Base-by-base conservation (phyloP, 2,329 filamentous ascomycete genomes). In the Periconia sp. region DNA sequence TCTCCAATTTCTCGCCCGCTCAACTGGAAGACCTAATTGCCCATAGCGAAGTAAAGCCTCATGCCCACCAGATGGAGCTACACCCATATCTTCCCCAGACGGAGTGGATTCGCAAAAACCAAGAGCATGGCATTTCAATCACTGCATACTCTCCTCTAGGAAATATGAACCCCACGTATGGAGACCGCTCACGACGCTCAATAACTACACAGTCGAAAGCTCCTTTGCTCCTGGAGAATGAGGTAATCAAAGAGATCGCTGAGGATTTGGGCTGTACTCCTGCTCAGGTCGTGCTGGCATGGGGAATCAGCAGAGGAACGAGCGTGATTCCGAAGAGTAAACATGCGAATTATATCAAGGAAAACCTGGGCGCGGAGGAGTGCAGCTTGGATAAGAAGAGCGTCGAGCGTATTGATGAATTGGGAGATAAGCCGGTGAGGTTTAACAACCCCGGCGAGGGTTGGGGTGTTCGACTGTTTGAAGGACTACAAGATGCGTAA, bases 281-380 rank as follows among this genome's bases (percentile, higher is more conserved):
- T 11, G 87, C 89, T 14, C 90, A 95, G 81, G 81, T 95, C 35
- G 81, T 96, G 56, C 82, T 96, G 63, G 82, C 90, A 68, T 96
- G 91, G 91, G 85, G 90, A 40, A 94, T 90, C 10, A 90, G 94
- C 82, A 43, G 54, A 19, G 58, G 56, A 3, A 46, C 47, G 31
- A 54, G 50, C 40, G 58, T 60, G 1, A 61, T 61, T 35, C 59
- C 59, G 10, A 61, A 61, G 47, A 58, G 51, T 19, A 72, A 72
- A 3, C 76, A 79, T 53, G 70, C 73, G 47, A 58, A 69, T 41
- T 63, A 76, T 35, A 77, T 82, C 20, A 52, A 64, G 17, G 76
- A 82, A 63, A 82, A 83, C 55, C 68, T 78, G 7, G 71, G 64
- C 1, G 63, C 66, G 14, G 45, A 53, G 37, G 56, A 65, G 3